Evolutionary conservation across 345 rosid species (phyloP), one percentile per base, ranked within the genome.

Genomic region (Eucalyptus virginea): DNA sequence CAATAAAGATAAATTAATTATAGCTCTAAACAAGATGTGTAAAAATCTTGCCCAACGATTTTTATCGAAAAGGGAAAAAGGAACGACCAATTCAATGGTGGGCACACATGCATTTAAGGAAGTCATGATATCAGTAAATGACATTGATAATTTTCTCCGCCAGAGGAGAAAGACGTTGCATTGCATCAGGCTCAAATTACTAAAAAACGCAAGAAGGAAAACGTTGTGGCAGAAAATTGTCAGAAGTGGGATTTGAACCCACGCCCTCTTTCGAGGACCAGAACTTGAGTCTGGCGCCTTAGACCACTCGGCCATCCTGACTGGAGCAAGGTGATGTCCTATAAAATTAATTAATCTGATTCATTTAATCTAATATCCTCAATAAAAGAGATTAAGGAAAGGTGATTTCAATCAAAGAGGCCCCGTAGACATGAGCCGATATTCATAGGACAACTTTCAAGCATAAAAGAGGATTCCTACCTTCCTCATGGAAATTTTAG

Each of bases 181-280:
- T 72, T 10, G 42, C 42, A 3, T 69, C 10, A 44, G 83, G 42
- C 28, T 77, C 47, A 11, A 19, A 72, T 21, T 37, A 40, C 24
- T 19, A 21, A 40, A 23, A 37, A 77, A 11, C 13, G 13, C 14
- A 23, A 11, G 12, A 77, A n/a, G 34, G 9, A 65, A 62, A 62
- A 30, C 2, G 5, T 6, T 10, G 30, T 6, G 47, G 16, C 28
- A 2, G 16, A 4, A 19, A 72, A 19, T 3, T 93, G 95, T 93
- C 95, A 93, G 94, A 93, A 93, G 94, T 93, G 95, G 95, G 95
- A 92, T 92, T 94, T 92, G 95, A 94, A 94, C 95, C 95, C 94
- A 94, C 95, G 94, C 93, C 94, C 93, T 92, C 94, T 89, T 51
- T 52, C 91, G 93, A 93, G 47, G 91, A 93, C 94, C 94, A 94